Evolutionary conservation across 306 rosid genomes (phyloP).

Genomic region (Prunus davidiana): DNA sequence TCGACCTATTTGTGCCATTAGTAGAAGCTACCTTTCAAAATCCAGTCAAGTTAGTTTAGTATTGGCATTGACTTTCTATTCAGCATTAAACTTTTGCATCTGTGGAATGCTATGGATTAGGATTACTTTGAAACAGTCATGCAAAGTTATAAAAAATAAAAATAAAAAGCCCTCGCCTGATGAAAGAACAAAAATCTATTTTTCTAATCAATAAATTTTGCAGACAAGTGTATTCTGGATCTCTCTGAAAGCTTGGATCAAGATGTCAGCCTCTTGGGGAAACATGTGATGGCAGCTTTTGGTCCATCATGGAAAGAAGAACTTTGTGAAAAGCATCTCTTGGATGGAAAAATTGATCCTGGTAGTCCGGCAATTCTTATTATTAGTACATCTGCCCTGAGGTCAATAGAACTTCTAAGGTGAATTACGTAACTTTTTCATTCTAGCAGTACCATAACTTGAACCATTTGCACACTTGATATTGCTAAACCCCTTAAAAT

Average conservation of each 20-base stretch:
- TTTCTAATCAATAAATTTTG: background rate
- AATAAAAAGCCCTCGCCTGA: background rate
- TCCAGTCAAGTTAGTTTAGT: background rate
- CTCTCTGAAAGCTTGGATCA: slow-evolving; percentile 32
- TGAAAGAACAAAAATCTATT: background rate
- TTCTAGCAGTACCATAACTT: background rate
- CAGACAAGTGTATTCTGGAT: slow-evolving; percentile 51
- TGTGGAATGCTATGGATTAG: background rate
- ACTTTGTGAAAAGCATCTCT: slow-evolving; percentile 47
- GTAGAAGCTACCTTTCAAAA: background rate
- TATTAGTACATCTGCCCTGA: slow-evolving; percentile 64
- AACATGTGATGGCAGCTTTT: slow-evolving; percentile 58
- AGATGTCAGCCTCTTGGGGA: slow-evolving; percentile 38
- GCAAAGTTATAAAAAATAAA: background rate
- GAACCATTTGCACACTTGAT: background rate
- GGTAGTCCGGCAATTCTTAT: slow-evolving; percentile 78
- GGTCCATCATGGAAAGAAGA: slow-evolving; percentile 64
- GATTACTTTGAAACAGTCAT: background rate
- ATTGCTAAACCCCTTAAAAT: background rate
- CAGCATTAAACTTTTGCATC: background rate
- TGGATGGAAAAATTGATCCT: slow-evolving; percentile 39
- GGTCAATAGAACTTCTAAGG: slow-evolving; percentile 74
- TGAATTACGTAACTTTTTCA: slow-evolving; percentile 1
- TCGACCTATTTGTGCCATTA: background rate
- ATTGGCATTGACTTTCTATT: background rate